phyloP scores from a whole-genome alignment of 352 stramenopile genomes.

The Saprolegnia diclina region DNA sequence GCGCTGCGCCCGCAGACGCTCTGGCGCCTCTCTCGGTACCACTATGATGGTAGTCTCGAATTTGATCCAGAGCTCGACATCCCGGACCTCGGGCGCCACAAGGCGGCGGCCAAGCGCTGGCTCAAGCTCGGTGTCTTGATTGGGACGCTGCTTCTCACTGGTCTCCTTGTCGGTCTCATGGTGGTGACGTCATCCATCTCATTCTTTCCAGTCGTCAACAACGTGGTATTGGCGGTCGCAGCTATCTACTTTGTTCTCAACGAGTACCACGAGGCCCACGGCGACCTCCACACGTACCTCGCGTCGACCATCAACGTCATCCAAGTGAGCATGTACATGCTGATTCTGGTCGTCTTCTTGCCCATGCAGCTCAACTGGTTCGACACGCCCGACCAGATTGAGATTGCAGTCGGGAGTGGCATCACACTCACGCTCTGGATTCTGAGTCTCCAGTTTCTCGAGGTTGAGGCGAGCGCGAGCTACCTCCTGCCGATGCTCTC shows the following conservation, averaged over 20 bases:
- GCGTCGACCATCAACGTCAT: constrained; percentile 4
- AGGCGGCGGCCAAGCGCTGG: background rate
- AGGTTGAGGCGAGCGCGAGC: background rate
- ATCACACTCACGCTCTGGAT: background rate
- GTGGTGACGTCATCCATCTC: background rate
- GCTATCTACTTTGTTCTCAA: constrained; percentile 15
- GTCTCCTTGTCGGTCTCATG: background rate
- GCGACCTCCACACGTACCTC: background rate
- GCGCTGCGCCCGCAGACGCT: background rate
- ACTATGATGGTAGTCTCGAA: constrained; percentile 8
- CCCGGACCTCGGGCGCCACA: constrained; percentile 6
- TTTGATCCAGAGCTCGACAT: constrained; percentile 11
- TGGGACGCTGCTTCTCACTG: background rate
- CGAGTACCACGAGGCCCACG: background rate
- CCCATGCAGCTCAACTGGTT: background rate
- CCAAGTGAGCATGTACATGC: background rate
- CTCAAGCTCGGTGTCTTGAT: constrained; percentile 1
- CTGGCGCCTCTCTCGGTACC: constrained; percentile 11
- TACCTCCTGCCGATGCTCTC: constrained; percentile 1
- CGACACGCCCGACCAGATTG: background rate
- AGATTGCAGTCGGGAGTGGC: background rate
- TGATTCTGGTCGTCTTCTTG: background rate
- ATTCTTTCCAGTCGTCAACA: background rate
- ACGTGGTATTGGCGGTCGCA: background rate
- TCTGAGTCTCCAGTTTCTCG: background rate